Evolutionary conservation across 176 grass and related monocot species (phyloP), one percentile per base, ranked within the genome.

Genomic region (Carex littledalei): DNA sequence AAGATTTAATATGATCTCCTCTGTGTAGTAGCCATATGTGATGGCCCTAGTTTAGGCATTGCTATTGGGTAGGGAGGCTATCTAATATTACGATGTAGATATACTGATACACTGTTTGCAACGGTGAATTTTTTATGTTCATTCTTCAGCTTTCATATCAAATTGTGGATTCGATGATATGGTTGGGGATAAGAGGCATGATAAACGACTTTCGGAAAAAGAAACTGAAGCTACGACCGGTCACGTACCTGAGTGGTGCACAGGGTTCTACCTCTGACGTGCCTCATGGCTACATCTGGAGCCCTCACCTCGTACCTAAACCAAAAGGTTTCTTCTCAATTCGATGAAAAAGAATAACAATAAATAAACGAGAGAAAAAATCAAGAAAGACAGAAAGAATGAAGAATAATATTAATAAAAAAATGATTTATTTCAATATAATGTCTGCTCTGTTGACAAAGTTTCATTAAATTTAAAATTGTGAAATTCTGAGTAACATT

Each of bases 271-370:
- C 83, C 16, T 91, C 88, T 80, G 87, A 95, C 78, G 82, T 93
- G 65, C 94, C 91, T 66, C 89, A 95, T 92, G 91, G 89, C 80
- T 95, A 95, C 63, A 95, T 95, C 12, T 95, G 94, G 94, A 95
- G 94, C 78, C 94, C 91, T 71, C 90, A 93, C 85, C 94, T 95
- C 80, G 94, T 95, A 35, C 89, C 94, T 37, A 95, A 95, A 89
- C 91, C 94, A 17, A 95, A 93, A 88, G 94, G 94, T 92, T 4
- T 74, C 14, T 85, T 65, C 85, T 24, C 63, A 1, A 57, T 78
- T 78, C 34, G 32, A 17, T 34, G 14, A 57, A 57, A 78, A 43
- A 76, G 47, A 76, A 24, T 3, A 82, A 63, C 15, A 45, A 86
- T 17, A 88, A 67, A 57, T 60, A 82, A 85, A 63, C 14, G 35